Evolutionary conservation across 441 rosid species (phyloP).

Genomic region (Erodium texanum): DNA sequence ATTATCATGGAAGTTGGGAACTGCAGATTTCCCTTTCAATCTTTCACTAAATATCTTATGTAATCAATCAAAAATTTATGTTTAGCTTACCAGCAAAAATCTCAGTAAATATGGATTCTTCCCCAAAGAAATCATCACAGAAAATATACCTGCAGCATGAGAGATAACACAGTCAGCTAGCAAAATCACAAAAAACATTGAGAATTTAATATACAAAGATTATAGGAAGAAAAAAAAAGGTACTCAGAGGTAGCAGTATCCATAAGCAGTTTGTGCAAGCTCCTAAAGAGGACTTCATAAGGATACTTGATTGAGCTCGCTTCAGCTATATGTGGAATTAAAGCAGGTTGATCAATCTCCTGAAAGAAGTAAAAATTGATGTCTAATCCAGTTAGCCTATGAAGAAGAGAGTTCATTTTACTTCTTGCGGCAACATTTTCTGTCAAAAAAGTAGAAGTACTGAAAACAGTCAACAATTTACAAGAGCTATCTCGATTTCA

Average conservation of each 20-base stretch:
- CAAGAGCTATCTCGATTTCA: not conserved
- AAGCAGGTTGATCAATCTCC: constrained; percentile 98
- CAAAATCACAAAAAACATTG: not conserved
- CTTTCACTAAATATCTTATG: not conserved
- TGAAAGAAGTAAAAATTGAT: constrained; percentile 30
- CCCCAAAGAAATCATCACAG: constrained; percentile 96
- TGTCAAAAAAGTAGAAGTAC: not conserved
- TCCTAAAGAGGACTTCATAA: constrained; percentile 95
- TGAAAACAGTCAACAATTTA: not conserved
- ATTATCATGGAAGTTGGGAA: constrained; percentile 4
- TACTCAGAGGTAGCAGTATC: constrained; percentile 99
- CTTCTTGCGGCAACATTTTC: not conserved
- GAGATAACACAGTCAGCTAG: constrained; percentile 8
- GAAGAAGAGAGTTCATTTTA: not conserved
- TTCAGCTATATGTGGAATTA: constrained; percentile 99
- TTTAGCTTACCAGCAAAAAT: constrained; percentile 66
- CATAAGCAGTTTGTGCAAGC: constrained; percentile 92
- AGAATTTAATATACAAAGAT: constrained; percentile 20
- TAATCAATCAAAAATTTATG: not conserved
- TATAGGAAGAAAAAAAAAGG: constrained; percentile 22
- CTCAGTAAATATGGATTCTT: constrained; percentile 79
- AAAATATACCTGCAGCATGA: constrained; percentile 67
- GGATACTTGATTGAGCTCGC: constrained; percentile 93
- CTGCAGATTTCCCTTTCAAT: not conserved
- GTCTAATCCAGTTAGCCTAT: constrained; percentile 12